phyloP scores from a whole-genome alignment of 208 protist species.

The Wallacemonas sp. region DNA sequence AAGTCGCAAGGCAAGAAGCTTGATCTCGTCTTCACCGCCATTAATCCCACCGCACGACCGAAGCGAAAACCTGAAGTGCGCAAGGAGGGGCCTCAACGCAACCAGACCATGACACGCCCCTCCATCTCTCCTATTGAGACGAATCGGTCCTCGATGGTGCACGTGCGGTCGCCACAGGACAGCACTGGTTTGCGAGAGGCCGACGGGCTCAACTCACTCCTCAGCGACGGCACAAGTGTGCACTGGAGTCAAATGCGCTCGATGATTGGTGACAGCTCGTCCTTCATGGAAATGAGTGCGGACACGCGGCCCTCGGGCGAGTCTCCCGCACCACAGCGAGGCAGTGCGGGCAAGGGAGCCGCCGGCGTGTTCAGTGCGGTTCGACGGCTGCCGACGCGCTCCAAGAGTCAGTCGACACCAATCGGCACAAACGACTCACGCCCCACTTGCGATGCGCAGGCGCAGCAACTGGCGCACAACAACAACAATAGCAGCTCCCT shows the following conservation, averaged over 20 bases:
- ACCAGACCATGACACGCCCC: neutral
- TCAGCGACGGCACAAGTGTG: conserved; percentile 25
- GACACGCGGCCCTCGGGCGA: conserved; percentile 2
- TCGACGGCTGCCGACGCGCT: conserved; percentile 2
- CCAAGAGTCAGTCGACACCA: neutral
- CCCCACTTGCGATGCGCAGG: neutral
- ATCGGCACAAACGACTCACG: neutral
- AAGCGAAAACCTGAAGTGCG: neutral
- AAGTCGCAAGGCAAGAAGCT: conserved; percentile 4
- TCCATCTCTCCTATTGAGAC: conserved; percentile 2
- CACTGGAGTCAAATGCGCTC: conserved; percentile 28
- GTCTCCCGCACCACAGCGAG: neutral
- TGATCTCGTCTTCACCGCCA: neutral
- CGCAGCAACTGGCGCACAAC: neutral
- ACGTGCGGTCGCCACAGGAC: neutral
- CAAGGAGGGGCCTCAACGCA: neutral
- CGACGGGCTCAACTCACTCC: conserved; percentile 14
- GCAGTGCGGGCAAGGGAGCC: neutral
- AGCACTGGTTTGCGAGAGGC: neutral
- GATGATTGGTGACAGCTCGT: conserved; percentile 12
- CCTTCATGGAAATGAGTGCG: conserved; percentile 10
- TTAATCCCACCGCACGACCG: conserved; percentile 10
- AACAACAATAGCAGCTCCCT: neutral
- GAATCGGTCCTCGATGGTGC: neutral
- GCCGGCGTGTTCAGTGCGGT: conserved; percentile 11